phyloP scores from a whole-genome alignment of 2,329 filamentous ascomycete species.

The Fusarium temperatum region DNA sequence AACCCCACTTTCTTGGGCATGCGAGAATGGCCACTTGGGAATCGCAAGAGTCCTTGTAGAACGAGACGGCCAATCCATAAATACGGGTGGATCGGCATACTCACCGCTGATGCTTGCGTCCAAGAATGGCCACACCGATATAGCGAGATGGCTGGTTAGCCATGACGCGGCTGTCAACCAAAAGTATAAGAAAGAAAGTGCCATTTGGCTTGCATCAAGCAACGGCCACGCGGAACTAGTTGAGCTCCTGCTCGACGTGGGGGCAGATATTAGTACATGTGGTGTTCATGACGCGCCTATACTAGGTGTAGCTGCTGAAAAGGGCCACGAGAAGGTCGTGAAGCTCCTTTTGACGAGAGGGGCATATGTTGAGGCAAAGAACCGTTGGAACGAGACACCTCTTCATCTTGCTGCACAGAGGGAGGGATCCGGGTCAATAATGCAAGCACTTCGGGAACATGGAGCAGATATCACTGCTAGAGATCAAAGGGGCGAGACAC shows the following conservation, averaged over 20 bases:
- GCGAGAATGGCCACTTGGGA: rapidly evolving
- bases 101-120: background rate
- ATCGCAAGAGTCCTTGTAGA: background rate
- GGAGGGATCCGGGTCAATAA: too few relatives aligned
- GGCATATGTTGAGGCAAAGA: rapidly evolving
- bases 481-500: too few relatives aligned
- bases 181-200: rapidly evolving
- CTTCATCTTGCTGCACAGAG: too few relatives aligned
- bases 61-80: rapidly evolving
- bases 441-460: too few relatives aligned
- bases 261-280: rapidly evolving
- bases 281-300: rapidly evolving
- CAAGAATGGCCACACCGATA: rapidly evolving
- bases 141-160: rapidly evolving
- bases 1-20: background rate
- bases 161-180: rapidly evolving
- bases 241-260: rapidly evolving
- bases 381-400: too few relatives aligned
- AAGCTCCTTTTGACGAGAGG: background rate
- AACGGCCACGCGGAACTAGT: rapidly evolving
- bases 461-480: too few relatives aligned
- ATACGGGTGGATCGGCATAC: rapidly evolving
- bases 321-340: rapidly evolving
- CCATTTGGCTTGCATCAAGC: rapidly evolving
- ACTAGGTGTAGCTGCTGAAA: rapidly evolving